A percentile compares a stretch with the other conserved stretches of the same genome.
phyloP scores from a whole-genome alignment of 2,329 filamentous ascomycete genomes.

The Boeremia lycopersici region DNA sequence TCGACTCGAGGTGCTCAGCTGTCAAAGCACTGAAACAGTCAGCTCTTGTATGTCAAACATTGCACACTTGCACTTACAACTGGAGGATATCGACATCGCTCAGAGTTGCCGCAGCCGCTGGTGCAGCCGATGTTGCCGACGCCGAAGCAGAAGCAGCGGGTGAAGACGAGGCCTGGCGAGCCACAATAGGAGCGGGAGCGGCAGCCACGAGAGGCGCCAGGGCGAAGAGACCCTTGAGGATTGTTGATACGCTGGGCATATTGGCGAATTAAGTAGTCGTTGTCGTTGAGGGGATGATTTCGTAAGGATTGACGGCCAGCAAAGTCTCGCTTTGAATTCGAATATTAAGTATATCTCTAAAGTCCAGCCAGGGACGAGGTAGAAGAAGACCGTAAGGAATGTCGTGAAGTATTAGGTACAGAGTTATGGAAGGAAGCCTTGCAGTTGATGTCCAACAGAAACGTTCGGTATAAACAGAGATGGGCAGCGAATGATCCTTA shows the following conservation, averaged over 20 bases:
- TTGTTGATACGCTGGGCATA: constrained; percentile 47
- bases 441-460: constrained; percentile 43
- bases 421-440: constrained; percentile 41
- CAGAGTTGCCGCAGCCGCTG: constrained; percentile 42
- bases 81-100: constrained; percentile 60
- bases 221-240: constrained; percentile 44
- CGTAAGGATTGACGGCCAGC: constrained; percentile 40
- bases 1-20: constrained; percentile 74
- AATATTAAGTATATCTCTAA: constrained; percentile 43
- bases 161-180: constrained; percentile 30
- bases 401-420: constrained; percentile 46
- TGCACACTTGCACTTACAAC: constrained; percentile 52
- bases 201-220: constrained; percentile 44
- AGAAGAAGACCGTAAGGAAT: constrained; percentile 46
- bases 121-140: constrained; percentile 21
- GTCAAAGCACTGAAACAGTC: constrained; percentile 66
- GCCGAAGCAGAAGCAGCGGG: constrained; percentile 19
- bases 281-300: constrained; percentile 23
- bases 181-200: constrained; percentile 34
- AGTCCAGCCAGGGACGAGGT: constrained; percentile 50
- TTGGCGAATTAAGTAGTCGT: constrained; percentile 38
- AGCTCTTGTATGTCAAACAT: constrained; percentile 29
- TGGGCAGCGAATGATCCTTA: constrained; percentile 48
- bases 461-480: constrained; percentile 46
- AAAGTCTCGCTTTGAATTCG: constrained; percentile 48